Conservation (phyloP, 441 rosid species). For the Pelargonium australe region DNA sequence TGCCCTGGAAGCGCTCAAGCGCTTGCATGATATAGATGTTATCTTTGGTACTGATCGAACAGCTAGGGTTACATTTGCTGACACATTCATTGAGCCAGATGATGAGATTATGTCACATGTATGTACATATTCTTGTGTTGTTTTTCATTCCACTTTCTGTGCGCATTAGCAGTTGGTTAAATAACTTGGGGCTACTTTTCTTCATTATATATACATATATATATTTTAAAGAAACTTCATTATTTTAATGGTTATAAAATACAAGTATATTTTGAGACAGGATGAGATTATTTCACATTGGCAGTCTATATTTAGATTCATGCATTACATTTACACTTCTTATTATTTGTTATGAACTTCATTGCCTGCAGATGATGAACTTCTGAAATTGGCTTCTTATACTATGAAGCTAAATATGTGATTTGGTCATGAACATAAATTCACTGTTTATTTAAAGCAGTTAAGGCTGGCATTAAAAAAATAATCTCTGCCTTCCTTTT, state of each 20-base stretch:
- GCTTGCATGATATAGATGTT: slow-evolving; percentile 4
- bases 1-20: slow-evolving; percentile 9
- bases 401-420: background rate
- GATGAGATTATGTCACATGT: slow-evolving; percentile 8
- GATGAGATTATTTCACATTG: too few species aligned
- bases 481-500: background rate
- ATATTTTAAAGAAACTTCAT: too few species aligned
- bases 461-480: background rate
- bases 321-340: too few species aligned
- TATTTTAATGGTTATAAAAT: too few species aligned
- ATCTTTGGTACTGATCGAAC: slow-evolving; percentile 1
- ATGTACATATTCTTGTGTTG: background rate
- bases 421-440: background rate
- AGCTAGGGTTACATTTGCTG: slow-evolving; percentile 6
- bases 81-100: slow-evolving; percentile 6
- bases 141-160: background rate
- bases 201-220: too few species aligned
- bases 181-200: too few species aligned
- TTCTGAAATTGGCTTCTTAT: background rate
- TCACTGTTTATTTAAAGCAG: background rate
- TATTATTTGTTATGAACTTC: too few species aligned
- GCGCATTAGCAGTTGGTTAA: too few species aligned
- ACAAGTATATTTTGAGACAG: too few species aligned
- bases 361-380: background rate
- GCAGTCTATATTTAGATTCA: too few species aligned